Conservation (phyloP, 176 grass and related monocot genomes). For the Echinochloa phyllopogon region DNA sequence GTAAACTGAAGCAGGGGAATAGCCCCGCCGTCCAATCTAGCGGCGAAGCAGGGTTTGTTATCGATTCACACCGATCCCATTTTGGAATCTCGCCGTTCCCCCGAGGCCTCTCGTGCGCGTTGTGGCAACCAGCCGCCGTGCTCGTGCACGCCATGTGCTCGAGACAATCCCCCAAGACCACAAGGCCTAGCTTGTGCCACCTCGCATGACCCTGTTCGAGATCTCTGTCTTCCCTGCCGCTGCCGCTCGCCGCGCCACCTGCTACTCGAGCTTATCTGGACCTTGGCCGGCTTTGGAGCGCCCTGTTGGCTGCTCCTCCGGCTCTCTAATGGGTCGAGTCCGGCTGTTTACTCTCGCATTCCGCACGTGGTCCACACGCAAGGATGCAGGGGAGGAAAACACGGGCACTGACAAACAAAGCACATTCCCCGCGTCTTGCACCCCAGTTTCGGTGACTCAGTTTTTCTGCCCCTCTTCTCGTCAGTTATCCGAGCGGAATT, state of each 20-base stretch:
- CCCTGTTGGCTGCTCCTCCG: not conserved
- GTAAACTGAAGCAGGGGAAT: not conserved
- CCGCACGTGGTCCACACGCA: not conserved
- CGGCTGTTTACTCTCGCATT: not conserved
- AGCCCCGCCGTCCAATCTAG: not conserved
- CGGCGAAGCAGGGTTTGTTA: not conserved
- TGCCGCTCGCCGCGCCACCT: not conserved
- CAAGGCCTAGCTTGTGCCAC: constrained; percentile 17
- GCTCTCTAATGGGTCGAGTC: not conserved
- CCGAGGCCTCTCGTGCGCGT: not conserved
- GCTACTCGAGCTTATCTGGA: not conserved
- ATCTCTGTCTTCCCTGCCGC: not conserved
- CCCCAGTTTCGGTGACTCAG: not conserved
- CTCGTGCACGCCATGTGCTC: constrained; percentile 38
- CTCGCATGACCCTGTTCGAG: constrained; percentile 21
- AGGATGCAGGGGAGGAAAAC: not conserved
- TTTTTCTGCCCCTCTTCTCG: no score
- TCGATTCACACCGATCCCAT: constrained; percentile 19
- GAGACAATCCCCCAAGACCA: constrained; percentile 22
- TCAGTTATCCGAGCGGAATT: not conserved
- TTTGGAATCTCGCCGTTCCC: not conserved
- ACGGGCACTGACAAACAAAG: not conserved
- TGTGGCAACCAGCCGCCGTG: not conserved
- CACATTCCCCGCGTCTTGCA: not conserved
- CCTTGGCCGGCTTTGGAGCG: not conserved